These are phyloP conservation scores for Verticillium tricorpus DNA, from an alignment of 2,329 filamentous ascomycete genomes.

Conservation along the genomic window DNA sequence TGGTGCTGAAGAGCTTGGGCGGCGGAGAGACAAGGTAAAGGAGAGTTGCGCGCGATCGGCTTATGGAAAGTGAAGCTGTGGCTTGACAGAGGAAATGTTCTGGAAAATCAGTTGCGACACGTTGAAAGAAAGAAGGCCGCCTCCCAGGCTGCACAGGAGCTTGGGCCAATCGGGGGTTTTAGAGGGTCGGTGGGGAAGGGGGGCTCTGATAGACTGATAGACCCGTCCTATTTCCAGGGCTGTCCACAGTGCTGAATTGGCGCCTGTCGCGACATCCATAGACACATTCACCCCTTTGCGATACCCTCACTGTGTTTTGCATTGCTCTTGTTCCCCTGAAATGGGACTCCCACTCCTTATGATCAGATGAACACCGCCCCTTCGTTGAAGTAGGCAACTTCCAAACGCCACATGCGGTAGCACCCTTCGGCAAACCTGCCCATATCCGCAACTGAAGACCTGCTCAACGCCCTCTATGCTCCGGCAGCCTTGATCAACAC, in stretches of 20 bases:
- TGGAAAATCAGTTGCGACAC: background rate
- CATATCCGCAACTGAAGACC: too few species aligned
- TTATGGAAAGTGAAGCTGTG: background rate
- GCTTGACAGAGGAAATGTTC: background rate
- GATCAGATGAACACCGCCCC: too few species aligned
- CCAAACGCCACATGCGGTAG: too few species aligned
- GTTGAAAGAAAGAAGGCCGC: background rate
- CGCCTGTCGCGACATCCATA: background rate
- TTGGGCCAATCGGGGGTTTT: conserved; percentile 1
- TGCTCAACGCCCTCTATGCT: too few species aligned
- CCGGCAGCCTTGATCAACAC: too few species aligned
- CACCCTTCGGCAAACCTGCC: too few species aligned
- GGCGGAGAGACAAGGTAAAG: background rate
- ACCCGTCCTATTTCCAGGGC: background rate
- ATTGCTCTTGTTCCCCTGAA: too few species aligned
- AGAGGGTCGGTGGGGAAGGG: background rate
- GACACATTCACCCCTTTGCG: too few species aligned
- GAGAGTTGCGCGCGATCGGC: background rate
- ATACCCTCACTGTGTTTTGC: too few species aligned
- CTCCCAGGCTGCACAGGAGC: background rate
- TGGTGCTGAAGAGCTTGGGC: background rate
- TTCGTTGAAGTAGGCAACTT: too few species aligned
- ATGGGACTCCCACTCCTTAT: too few species aligned
- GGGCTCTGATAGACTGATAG: background rate
- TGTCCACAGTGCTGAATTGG: background rate